phyloP scores from a whole-genome alignment of 2,329 filamentous ascomycete genomes.

The Colletotrichum theobromicola region DNA sequence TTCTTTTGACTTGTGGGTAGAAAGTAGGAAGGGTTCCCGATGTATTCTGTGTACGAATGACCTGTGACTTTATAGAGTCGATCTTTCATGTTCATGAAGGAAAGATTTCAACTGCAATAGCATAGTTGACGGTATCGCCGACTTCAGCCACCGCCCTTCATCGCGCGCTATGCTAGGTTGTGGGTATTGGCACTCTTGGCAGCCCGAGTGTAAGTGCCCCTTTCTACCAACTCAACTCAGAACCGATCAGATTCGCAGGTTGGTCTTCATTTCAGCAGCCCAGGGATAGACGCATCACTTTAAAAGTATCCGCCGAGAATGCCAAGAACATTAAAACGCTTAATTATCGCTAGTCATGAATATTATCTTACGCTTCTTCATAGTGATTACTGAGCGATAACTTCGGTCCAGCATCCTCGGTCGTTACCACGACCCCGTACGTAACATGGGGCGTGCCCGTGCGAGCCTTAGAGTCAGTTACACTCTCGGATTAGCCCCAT shows the following conservation, averaged over 20 bases:
- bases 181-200: background rate
- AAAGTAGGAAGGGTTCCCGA: background rate
- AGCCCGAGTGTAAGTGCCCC: background rate
- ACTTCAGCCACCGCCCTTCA: background rate
- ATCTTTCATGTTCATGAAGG: background rate
- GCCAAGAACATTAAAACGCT: background rate
- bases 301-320: background rate
- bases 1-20: background rate
- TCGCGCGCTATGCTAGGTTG: background rate
- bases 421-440: no score
- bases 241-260: background rate
- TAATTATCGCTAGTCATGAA: background rate
- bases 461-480: no score
- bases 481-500: no score
- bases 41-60: background rate
- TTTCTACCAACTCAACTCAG: background rate
- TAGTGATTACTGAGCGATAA: no score
- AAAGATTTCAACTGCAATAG: background rate
- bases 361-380: background rate
- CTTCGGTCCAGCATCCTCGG: no score
- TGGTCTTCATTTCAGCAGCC: background rate
- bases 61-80: background rate
- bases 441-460: no score
- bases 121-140: background rate
- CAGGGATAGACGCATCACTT: background rate